Evolutionary conservation across 257 asterid species (phyloP), one percentile per base, ranked within the genome.

Genomic region (Agastache rugosa): DNA sequence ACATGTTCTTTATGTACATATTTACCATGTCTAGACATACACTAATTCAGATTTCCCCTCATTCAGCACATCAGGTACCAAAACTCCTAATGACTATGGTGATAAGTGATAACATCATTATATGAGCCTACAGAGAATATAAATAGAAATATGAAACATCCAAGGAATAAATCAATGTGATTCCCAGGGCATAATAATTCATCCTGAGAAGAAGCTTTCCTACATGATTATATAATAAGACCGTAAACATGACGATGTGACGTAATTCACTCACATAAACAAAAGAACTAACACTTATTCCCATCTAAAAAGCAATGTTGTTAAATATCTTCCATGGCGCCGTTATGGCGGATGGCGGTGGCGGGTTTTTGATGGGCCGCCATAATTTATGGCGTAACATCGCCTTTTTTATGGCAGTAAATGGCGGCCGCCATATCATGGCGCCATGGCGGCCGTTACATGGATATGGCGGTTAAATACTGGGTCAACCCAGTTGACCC

Each of bases 51-150:
- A 54, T 54, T 22, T 56, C 61, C 23, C 67, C 47, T 45, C 71
- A 20, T 58, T 60, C 65, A 23, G n/a, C 44, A 60, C 25, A 64
- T 74, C 41, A 20, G 15, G 23, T 27, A 45, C 70, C 60, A 72
- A n/a, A 72, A 20, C 35, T 55, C 64, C 23, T 19, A 55, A 27
- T 48, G 15, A 19, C 6, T 23, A 23, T 5, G 11, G 45, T 12
- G 51, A 67, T 19, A 62, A 50, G 45, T 12, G 51, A 67, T 19
- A 62, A 50, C 23, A 20, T 53, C 53, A 23, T 23, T 22, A 62
- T 25, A 60, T 31, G 65, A 39, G 22, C 74, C 48, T 27, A 69
- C 10, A 66, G 64, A 53, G 47, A 56, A 41, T 45, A 27, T 25
- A 45, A n/a, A 51, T 15, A 41, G 68, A 48, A 54, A 19, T 19